Percentiles rank a stretch among this genome's conserved stretches.
Evolutionary conservation across 768 basidiomycete species (phyloP).

Genomic region (Pleurotus eryngii): DNA sequence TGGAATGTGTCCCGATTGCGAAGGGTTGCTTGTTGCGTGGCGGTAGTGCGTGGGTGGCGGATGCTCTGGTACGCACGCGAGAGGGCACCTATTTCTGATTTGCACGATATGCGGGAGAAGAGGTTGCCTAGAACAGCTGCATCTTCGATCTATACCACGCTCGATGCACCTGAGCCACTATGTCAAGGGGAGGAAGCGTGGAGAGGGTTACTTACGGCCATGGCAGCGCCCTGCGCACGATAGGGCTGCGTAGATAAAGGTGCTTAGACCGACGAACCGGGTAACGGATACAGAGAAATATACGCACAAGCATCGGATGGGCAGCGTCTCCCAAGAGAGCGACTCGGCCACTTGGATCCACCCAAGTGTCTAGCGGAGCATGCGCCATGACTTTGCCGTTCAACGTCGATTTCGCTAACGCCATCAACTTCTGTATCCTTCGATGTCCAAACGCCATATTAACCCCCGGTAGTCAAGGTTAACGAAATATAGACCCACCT

Average conservation of each 20-base stretch:
- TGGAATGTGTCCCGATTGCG: conserved; percentile 56
- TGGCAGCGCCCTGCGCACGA: conserved; percentile 52
- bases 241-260: neutral
- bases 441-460: no score
- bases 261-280: neutral
- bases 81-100: conserved; percentile 40
- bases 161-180: neutral
- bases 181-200: neutral
- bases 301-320: conserved; percentile 53
- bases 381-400: conserved; percentile 47
- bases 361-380: conserved; percentile 43
- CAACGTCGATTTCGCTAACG: conserved; percentile 37
- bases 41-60: conserved; percentile 46
- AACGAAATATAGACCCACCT: conserved; percentile 23
- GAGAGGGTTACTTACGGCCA: conserved; percentile 34
- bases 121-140: conserved; percentile 47
- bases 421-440: conserved; percentile 42
- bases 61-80: conserved; percentile 52
- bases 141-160: conserved; percentile 41
- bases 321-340: conserved; percentile 50
- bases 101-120: conserved; percentile 43
- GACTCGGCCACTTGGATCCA: conserved; percentile 38
- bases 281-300: neutral
- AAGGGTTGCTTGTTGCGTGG: conserved; percentile 46
- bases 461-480: neutral